A percentile compares a stretch with the other conserved stretches of the same genome.
phyloP scores from a whole-genome alignment of 2,329 filamentous ascomycete genomes.

The Talaromyces sp. region DNA sequence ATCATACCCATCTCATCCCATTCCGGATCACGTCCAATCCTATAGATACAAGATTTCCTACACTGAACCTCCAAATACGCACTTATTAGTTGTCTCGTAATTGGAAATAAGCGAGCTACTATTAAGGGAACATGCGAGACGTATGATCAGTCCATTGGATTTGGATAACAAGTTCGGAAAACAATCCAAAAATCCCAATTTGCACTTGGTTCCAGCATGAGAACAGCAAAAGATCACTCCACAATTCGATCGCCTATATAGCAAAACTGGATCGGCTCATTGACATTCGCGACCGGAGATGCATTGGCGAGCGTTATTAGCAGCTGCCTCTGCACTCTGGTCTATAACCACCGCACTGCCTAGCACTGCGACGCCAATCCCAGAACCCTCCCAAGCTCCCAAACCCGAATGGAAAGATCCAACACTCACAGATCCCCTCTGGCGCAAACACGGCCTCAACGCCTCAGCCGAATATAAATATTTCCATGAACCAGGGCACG shows the following conservation, averaged over 20 bases:
- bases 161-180: neutral
- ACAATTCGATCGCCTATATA: constrained; percentile 1
- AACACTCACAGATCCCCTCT: constrained; percentile 20
- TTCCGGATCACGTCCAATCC: neutral
- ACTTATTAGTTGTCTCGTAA: no score
- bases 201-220: constrained; percentile 11
- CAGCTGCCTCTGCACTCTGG: constrained; percentile 22
- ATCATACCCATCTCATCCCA: neutral
- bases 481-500: constrained; percentile 66
- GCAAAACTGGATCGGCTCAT: neutral
- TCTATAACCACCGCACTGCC: constrained; percentile 22
- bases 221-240: constrained; percentile 5
- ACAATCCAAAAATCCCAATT: neutral
- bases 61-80: no score
- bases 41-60: no score
- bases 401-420: constrained; percentile 8
- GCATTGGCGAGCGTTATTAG: constrained; percentile 22
- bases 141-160: neutral
- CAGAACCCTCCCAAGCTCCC: neutral
- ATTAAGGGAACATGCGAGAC: no score
- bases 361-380: neutral
- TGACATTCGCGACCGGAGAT: constrained; percentile 15
- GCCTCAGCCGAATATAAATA: constrained; percentile 56
- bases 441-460: constrained; percentile 32
- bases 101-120: no score